phyloP scores from a whole-genome alignment of 352 stramenopile genomes.

The Pythium myriotylum region DNA sequence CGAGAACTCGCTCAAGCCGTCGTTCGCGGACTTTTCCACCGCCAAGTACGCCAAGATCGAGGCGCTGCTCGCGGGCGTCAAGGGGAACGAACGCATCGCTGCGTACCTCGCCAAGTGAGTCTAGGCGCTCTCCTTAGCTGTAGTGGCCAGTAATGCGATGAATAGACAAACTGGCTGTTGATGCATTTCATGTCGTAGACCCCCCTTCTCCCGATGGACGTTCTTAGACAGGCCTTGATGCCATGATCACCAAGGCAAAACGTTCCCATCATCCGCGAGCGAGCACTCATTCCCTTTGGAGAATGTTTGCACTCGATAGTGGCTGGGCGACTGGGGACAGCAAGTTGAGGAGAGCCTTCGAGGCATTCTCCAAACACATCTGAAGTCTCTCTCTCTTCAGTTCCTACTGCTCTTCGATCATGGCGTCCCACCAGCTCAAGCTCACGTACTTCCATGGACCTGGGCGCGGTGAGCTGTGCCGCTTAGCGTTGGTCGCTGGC shows the following conservation, averaged over 20 bases:
- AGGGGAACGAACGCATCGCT: slow-evolving; percentile 26
- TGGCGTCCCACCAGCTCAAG: slow-evolving; percentile 38
- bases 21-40: slow-evolving; percentile 29
- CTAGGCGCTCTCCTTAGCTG: background rate
- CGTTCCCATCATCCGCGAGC: too few relatives aligned
- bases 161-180: background rate
- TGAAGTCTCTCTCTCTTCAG: too few relatives aligned
- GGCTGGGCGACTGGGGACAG: too few relatives aligned
- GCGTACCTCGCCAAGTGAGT: slow-evolving; percentile 34
- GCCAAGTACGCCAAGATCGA: slow-evolving; percentile 32
- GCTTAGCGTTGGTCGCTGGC: slow-evolving; percentile 55
- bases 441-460: slow-evolving; percentile 72
- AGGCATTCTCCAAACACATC: too few relatives aligned
- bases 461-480: slow-evolving; percentile 59
- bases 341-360: too few relatives aligned
- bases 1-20: slow-evolving; percentile 38
- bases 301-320: too few relatives aligned
- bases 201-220: too few relatives aligned
- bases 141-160: background rate
- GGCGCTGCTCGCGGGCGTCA: slow-evolving; percentile 21
- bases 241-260: too few relatives aligned
- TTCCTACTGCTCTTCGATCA: background rate
- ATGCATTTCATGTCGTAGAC: too few relatives aligned
- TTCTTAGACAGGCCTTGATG: too few relatives aligned
- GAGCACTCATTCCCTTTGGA: too few relatives aligned